Evolutionary conservation across 2,329 filamentous ascomycete genomes (phyloP).

Genomic region (Cladosporium sp.): DNA sequence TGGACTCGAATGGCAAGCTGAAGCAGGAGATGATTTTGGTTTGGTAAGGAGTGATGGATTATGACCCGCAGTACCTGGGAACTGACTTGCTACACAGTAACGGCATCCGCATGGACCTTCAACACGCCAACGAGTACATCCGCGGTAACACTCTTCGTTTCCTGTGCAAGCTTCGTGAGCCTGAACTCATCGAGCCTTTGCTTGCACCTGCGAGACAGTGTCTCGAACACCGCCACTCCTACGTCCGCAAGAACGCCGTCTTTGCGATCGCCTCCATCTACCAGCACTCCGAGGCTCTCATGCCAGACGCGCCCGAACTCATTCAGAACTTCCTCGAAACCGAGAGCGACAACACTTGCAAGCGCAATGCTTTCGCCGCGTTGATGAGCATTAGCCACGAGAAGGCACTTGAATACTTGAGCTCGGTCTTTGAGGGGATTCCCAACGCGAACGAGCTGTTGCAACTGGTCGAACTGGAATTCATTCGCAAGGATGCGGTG

Average conservation of each 20-base stretch:
- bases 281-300: constrained; percentile 84
- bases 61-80: not conserved
- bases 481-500: constrained; percentile 96
- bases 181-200: constrained; percentile 93
- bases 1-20: constrained; percentile 86
- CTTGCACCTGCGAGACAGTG: constrained; percentile 89
- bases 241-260: constrained; percentile 97
- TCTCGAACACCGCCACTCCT: constrained; percentile 93
- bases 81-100: constrained; percentile 62
- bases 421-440: constrained; percentile 86
- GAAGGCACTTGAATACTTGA: constrained; percentile 84
- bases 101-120: constrained; percentile 94
- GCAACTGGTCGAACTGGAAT: constrained; percentile 91
- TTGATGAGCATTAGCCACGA: constrained; percentile 90
- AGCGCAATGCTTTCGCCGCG: constrained; percentile 94
- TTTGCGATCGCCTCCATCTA: constrained; percentile 93
- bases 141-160: constrained; percentile 97
- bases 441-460: constrained; percentile 92
- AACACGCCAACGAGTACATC: constrained; percentile 98
- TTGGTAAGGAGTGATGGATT: constrained; percentile 64
- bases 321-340: constrained; percentile 85
- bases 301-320: constrained; percentile 92
- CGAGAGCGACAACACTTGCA: constrained; percentile 93
- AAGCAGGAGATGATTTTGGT: constrained; percentile 99
- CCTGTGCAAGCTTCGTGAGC: constrained; percentile 91